Base-by-base conservation (phyloP, 805 yeast species). In the Alloascoidea africana region DNA sequence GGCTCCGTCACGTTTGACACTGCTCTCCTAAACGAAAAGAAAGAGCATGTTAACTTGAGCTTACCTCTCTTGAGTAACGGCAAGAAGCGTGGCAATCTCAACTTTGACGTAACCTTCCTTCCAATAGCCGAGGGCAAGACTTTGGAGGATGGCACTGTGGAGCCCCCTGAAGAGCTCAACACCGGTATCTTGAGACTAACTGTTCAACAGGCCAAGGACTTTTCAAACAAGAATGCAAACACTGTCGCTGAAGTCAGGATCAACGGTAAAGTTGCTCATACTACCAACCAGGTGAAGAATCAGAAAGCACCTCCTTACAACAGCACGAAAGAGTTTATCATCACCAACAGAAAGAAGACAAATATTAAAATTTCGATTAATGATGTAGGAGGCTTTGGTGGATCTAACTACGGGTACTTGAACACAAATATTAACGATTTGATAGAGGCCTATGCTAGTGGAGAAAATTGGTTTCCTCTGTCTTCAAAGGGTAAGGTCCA, bases 131-230 rank as follows among this genome's bases (percentile, higher is more conserved):
- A 55, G 47, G 63, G 63, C 15, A 46, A 44, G 39, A 49, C 50
- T 13, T 66, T 70, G 41, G 77, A 83, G 2, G 95, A 85, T 56
- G 96, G 96, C 37, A 77, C 87, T 2, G 65, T 70, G 38, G 77
- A 75, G 45, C 85, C 93, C 36, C 82, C 93, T 35, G 95, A 95
- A 34, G 96, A 85, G 46, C 71, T 84, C 54, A 89, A 89, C 59
- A 85, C 96, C 13, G 99, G 99, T 67, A 76, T 93, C 48, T 73
- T 79, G 15, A 68, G 76, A 49, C 60, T 89, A 46, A 79, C 76
- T 42, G 57, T 83, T 36, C 52, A 62, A 18, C 81, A 74, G 46
- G 78, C 81, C 17, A 73, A 84, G 59, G 71, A 60, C 34, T 51
- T 63, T 13, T 70, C 63, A 41, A 53, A 59, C 32, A 44, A 52